Evolutionary conservation across 345 rosid species (phyloP).

Genomic region (Noccaea caerulescens): DNA sequence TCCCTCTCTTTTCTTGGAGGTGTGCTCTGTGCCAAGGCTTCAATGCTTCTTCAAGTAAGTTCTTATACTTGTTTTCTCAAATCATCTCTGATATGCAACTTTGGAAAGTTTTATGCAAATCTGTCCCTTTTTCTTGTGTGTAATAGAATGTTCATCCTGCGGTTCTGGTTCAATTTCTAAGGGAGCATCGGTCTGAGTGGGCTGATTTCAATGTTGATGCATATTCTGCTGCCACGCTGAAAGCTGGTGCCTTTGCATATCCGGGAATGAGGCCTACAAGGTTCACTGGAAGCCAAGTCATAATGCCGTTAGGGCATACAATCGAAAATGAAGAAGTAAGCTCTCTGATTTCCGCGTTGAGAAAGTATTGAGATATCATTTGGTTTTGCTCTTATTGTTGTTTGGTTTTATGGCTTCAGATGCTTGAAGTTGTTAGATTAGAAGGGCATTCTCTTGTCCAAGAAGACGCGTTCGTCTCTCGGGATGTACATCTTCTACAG

Average conservation of each 20-base stretch:
- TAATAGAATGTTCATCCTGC: slow-evolving; percentile 91
- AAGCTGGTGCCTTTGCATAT: slow-evolving; percentile 76
- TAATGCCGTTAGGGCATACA: slow-evolving; percentile 97
- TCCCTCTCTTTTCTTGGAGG: slow-evolving; percentile 85
- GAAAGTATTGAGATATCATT: background rate
- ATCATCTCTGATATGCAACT: background rate
- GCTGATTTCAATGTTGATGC: slow-evolving; percentile 99
- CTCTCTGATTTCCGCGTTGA: background rate
- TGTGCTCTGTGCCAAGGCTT: slow-evolving; percentile 93
- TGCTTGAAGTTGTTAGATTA: slow-evolving; percentile 89
- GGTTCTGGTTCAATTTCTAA: slow-evolving; percentile 81
- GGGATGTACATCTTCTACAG: slow-evolving; percentile 97
- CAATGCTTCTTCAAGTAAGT: slow-evolving; percentile 93
- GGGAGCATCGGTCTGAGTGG: slow-evolving; percentile 99
- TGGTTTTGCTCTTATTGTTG: background rate
- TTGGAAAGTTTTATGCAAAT: background rate
- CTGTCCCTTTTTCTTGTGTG: background rate
- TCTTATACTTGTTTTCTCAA: background rate
- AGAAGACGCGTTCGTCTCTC: slow-evolving; percentile 86
- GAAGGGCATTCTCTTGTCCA: slow-evolving; percentile 94
- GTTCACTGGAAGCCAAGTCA: slow-evolving; percentile 92
- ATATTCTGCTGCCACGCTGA: slow-evolving; percentile 85
- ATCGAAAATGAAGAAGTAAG: slow-evolving; percentile 94
- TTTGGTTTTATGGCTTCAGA: slow-evolving; percentile 48
- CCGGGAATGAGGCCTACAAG: slow-evolving; percentile 93